phyloP scores from a whole-genome alignment of 2,329 filamentous ascomycete species.

The Stagonosporopsis chrysanthemi region DNA sequence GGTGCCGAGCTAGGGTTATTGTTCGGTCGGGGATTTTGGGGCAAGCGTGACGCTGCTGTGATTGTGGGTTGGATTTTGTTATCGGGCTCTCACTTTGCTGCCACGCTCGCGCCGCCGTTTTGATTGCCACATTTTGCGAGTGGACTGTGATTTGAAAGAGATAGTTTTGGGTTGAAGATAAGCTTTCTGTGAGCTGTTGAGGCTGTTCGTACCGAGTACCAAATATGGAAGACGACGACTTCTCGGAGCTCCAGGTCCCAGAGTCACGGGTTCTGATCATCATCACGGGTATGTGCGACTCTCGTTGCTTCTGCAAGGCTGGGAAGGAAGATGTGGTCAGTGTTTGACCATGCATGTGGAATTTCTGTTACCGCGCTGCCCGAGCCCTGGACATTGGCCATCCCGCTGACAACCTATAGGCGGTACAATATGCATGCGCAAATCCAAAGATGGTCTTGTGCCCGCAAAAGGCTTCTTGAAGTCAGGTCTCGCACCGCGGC shows the following conservation, averaged over 20 bases:
- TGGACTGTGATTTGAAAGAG: conserved; percentile 6
- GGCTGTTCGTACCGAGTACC: background rate
- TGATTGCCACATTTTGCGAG: background rate
- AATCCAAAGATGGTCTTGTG: conserved; percentile 78
- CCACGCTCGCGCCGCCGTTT: conserved; percentile 1
- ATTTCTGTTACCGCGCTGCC: background rate
- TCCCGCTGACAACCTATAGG: conserved; percentile 44
- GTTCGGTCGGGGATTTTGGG: conserved; percentile 1
- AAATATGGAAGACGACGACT: conserved; percentile 17
- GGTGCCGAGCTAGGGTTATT: conserved; percentile 10
- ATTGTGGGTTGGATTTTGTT: background rate
- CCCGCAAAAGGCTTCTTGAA: conserved; percentile 78
- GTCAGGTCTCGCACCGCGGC: conserved; percentile 79
- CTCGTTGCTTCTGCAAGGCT: background rate
- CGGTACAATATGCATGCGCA: conserved; percentile 90
- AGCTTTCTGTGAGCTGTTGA: background rate
- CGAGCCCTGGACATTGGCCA: background rate
- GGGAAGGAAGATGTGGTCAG: background rate
- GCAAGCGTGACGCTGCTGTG: conserved; percentile 5
- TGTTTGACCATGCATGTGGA: background rate
- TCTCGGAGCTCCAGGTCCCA: conserved; percentile 54
- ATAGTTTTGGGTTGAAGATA: conserved; percentile 11
- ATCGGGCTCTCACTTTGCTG: conserved; percentile 13
- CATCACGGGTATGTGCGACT: conserved; percentile 71
- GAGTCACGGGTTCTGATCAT: conserved; percentile 87